These are phyloP conservation scores for Pythium oligandrum DNA, from an alignment of 352 stramenopile species.

Conservation along the genomic window DNA sequence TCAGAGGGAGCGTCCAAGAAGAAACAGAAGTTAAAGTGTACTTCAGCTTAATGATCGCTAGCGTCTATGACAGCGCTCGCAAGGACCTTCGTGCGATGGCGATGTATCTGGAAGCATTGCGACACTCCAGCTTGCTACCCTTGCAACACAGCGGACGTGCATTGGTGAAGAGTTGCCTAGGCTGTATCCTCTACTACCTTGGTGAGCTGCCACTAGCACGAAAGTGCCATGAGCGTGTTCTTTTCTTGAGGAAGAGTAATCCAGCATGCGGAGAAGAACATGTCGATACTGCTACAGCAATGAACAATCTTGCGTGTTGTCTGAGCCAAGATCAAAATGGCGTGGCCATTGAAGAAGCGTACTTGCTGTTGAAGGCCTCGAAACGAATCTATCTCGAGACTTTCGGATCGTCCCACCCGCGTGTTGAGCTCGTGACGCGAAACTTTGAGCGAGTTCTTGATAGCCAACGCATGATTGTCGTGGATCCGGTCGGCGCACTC, in stretches of 20 bases:
- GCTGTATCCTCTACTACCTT: constrained; percentile 51
- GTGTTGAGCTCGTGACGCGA: constrained; percentile 33
- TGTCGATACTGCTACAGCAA: constrained; percentile 57
- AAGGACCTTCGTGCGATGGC: constrained; percentile 41
- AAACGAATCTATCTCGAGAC: constrained; percentile 39
- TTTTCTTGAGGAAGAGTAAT: constrained; percentile 29
- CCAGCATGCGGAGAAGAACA: constrained; percentile 23
- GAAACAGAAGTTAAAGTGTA: constrained; percentile 44
- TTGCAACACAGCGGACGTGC: constrained; percentile 26
- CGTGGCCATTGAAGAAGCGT: constrained; percentile 42
- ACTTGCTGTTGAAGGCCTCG: constrained; percentile 48
- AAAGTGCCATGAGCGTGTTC: constrained; percentile 49
- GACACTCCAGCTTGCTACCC: constrained; percentile 29
- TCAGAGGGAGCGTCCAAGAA: constrained; percentile 7
- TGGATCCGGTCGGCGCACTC: constrained; percentile 33
- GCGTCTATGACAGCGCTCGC: constrained; percentile 47
- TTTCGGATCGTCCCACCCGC: constrained; percentile 39
- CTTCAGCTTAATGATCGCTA: constrained; percentile 44
- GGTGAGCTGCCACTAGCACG: constrained; percentile 42
- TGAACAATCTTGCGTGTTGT: constrained; percentile 77
- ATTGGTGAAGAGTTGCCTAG: constrained; percentile 45
- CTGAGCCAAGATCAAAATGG: constrained; percentile 32
- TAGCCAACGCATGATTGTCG: constrained; percentile 37
- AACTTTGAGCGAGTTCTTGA: constrained; percentile 42
- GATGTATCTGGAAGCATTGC: constrained; percentile 51